A percentile compares a stretch with the other conserved stretches of the same genome.
Conservation (phyloP, 257 asterid genomes). For the Linaria vulgaris region DNA sequence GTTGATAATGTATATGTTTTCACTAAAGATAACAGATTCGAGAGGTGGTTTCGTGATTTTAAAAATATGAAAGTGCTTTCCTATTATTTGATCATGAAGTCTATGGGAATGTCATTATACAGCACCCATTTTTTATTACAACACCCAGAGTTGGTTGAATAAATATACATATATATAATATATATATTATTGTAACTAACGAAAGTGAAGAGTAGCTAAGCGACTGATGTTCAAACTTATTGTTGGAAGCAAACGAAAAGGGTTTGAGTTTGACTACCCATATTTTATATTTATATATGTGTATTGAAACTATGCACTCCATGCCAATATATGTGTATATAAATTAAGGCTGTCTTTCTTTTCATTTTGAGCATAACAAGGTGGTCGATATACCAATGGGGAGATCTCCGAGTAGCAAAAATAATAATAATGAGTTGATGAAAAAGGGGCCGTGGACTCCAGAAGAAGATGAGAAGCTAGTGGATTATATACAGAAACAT, state of each 20-base stretch:
- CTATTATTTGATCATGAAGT: too few species aligned
- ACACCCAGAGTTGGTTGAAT: neutral
- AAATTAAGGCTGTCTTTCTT: constrained; percentile 2
- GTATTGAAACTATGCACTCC: constrained; percentile 11
- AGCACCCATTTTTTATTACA: neutral
- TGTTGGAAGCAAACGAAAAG: constrained; percentile 16
- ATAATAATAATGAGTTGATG: constrained; percentile 28
- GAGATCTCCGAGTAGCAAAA: constrained; percentile 26
- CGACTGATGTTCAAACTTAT: constrained; percentile 8
- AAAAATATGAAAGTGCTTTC: too few species aligned
- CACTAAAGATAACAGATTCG: too few species aligned
- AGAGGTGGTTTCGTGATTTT: too few species aligned
- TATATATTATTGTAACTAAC: neutral
- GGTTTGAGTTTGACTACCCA: constrained; percentile 2
- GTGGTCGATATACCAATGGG: too few species aligned
- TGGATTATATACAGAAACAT: constrained; percentile 25
- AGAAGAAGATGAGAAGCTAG: constrained; percentile 44
- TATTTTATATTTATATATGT: neutral
- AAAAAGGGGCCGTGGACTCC: constrained; percentile 52
- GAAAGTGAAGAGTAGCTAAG: constrained; percentile 6
- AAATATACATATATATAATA: too few species aligned
- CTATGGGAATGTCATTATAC: too few species aligned
- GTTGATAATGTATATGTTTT: too few species aligned
- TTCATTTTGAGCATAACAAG: neutral
- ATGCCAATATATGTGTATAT: constrained; percentile 12